Conservation (phyloP, 2,329 filamentous ascomycete species). For the Phyllosticta citribraziliensis region DNA sequence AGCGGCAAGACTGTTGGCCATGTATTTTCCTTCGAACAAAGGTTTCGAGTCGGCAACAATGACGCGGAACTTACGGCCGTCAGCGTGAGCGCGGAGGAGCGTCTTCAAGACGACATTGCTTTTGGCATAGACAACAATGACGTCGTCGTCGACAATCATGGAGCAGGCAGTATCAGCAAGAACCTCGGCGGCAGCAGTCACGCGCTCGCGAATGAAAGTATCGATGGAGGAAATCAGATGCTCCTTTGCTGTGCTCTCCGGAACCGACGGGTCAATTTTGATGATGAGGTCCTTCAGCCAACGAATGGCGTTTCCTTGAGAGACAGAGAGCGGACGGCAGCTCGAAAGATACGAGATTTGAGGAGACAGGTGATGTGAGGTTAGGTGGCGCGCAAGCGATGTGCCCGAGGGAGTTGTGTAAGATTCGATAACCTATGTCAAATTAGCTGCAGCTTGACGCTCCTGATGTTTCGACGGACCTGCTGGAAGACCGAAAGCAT, state of each 20-base stretch:
- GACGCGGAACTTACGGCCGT: constrained; percentile 69
- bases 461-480: constrained; percentile 37
- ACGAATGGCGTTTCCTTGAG: constrained; percentile 93
- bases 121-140: constrained; percentile 78
- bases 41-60: constrained; percentile 72
- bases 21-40: constrained; percentile 57
- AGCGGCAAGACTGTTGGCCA: constrained; percentile 61
- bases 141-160: constrained; percentile 69
- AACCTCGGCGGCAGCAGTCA: constrained; percentile 75
- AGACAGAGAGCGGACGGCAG: constrained; percentile 90
- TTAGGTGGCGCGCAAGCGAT: constrained; percentile 82
- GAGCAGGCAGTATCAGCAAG: constrained; percentile 68
- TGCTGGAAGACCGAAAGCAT: constrained; percentile 85
- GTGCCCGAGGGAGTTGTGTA: constrained; percentile 81
- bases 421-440: constrained; percentile 68
- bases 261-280: constrained; percentile 75
- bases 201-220: constrained; percentile 79
- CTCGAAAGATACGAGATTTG: constrained; percentile 93
- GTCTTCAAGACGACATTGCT: constrained; percentile 79
- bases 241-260: constrained; percentile 73
- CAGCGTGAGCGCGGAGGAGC: constrained; percentile 58
- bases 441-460: neutral
- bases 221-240: constrained; percentile 74
- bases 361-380: constrained; percentile 79
- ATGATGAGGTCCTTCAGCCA: constrained; percentile 90